A percentile compares a stretch with the other conserved stretches of the same genome.
Conservation (phyloP, 106 monocot species). For the Apostasia shenzhenica region DNA sequence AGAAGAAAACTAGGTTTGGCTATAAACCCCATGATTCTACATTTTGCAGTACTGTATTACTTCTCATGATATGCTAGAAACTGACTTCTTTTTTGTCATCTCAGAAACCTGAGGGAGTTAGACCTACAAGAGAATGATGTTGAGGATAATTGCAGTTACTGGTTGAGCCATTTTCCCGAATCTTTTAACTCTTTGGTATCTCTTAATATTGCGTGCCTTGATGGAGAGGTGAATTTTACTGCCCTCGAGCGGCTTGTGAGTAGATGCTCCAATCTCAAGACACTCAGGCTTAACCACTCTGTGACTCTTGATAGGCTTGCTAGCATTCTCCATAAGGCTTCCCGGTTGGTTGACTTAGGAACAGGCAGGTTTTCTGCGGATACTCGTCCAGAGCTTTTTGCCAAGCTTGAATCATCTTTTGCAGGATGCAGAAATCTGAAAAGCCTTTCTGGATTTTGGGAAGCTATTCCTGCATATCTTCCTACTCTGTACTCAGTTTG, state of each 20-base stretch:
- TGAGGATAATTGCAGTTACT: conserved; percentile 52
- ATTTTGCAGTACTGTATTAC: too few species aligned
- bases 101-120: conserved; percentile 61
- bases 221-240: conserved; percentile 60
- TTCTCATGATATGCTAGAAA: too few species aligned
- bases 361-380: conserved; percentile 55
- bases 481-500: conserved; percentile 57
- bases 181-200: conserved; percentile 59
- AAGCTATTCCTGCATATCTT: conserved; percentile 52
- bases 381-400: conserved; percentile 30
- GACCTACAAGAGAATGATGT: conserved; percentile 69
- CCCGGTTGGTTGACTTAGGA: conserved; percentile 63
- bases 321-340: conserved; percentile 41
- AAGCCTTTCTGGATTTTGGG: conserved; percentile 71
- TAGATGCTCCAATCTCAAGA: conserved; percentile 52
- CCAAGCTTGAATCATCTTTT: conserved; percentile 61
- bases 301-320: conserved; percentile 61
- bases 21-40: too few species aligned
- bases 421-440: conserved; percentile 43
- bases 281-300: conserved; percentile 57
- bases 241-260: conserved; percentile 58
- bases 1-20: too few species aligned
- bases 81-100: neutral
- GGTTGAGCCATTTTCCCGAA: conserved; percentile 74
- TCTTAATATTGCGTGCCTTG: conserved; percentile 59